A percentile compares a stretch with the other conserved stretches of the same genome.
Conservation (phyloP, 2,329 filamentous ascomycete species). For the Sodiomyces alkalinus region DNA sequence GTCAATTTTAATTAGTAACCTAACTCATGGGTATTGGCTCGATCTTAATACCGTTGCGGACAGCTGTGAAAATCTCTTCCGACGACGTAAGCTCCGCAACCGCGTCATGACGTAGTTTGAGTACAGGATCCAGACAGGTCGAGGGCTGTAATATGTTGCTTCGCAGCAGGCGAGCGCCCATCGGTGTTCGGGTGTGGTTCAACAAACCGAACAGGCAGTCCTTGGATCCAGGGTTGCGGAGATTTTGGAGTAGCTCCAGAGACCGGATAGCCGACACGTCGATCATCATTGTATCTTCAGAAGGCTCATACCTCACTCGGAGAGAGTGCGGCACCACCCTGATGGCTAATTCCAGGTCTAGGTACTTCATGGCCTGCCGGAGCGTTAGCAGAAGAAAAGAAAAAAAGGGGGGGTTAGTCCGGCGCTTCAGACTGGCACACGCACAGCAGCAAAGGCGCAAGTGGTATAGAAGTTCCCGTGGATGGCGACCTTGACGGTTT, state of each 20-base stretch:
- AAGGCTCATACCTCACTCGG: constrained; percentile 72
- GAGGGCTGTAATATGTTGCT: constrained; percentile 83
- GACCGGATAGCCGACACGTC: constrained; percentile 77
- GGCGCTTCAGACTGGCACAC: too few species aligned
- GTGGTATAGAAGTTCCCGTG: constrained; percentile 76
- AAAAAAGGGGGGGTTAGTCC: background rate
- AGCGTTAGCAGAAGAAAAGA: constrained; percentile 7
- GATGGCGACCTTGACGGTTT: constrained; percentile 65
- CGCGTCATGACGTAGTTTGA: constrained; percentile 64
- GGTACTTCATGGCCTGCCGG: constrained; percentile 59
- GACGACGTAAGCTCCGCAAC: constrained; percentile 68
- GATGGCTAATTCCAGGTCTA: constrained; percentile 53
- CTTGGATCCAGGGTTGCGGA: constrained; percentile 61
- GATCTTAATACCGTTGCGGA: constrained; percentile 56
- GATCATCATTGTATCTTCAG: constrained; percentile 90
- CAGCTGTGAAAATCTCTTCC: constrained; percentile 70
- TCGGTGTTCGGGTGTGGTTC: constrained; percentile 73
- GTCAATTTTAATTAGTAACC: too few species aligned
- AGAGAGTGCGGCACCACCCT: constrained; percentile 67
- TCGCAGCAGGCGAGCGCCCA: constrained; percentile 72
- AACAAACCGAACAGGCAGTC: constrained; percentile 74
- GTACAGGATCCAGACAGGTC: constrained; percentile 48
- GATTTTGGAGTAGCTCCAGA: constrained; percentile 80
- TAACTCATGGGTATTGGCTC: too few species aligned
- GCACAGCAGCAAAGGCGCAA: constrained; percentile 72